phyloP scores from a whole-genome alignment of 192 early-diverging fungal genomes.

The Obelidium mucronatum region DNA sequence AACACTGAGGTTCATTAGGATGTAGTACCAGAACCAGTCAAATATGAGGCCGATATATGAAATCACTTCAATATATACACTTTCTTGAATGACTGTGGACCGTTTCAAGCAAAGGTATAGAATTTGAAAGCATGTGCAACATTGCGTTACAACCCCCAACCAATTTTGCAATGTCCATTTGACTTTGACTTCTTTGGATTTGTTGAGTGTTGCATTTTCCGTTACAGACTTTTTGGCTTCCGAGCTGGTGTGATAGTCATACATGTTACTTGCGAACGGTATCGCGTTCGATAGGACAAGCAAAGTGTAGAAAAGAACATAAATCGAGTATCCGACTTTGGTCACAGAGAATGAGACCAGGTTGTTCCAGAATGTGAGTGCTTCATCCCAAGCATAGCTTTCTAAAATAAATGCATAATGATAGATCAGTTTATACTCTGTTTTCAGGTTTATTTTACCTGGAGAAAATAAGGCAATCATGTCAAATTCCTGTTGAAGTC shows the following conservation, averaged over 20 bases:
- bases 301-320: constrained; percentile 10
- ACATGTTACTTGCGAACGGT: constrained; percentile 19
- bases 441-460: background rate
- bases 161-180: constrained; percentile 25
- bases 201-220: background rate
- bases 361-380: constrained; percentile 6
- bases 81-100: constrained; percentile 12
- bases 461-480: background rate
- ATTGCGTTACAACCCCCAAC: constrained; percentile 20
- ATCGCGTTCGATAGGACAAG: constrained; percentile 14
- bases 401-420: background rate
- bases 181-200: background rate
- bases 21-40: constrained; percentile 30
- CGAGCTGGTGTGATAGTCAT: background rate
- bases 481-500: background rate
- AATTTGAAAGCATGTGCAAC: constrained; percentile 25
- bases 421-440: no score
- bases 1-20: background rate
- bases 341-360: background rate
- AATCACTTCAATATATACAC: background rate
- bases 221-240: background rate
- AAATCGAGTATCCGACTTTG: background rate
- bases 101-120: constrained; percentile 12
- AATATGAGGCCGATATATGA: constrained; percentile 22
- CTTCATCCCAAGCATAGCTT: background rate